Conservation (phyloP, 1,284 basidiomycete species). For the Irpex lacteus region DNA sequence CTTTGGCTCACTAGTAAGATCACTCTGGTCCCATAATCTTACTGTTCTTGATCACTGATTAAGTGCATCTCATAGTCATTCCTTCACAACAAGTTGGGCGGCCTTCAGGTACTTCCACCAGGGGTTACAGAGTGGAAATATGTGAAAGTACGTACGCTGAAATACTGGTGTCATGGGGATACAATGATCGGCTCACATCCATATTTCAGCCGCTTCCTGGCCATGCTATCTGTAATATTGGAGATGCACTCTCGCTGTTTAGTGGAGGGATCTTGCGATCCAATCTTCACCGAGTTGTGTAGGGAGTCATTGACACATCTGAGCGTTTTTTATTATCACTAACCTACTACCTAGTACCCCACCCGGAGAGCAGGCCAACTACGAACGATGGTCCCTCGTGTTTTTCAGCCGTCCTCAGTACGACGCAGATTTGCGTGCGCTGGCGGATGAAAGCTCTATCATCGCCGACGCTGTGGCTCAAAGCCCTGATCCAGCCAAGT, state of each 20-base stretch:
- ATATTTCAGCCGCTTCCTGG: slow-evolving; percentile 29
- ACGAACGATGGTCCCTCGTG: slow-evolving; percentile 33
- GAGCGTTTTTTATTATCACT: neutral
- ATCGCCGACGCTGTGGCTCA: slow-evolving; percentile 25
- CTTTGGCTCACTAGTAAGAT: slow-evolving; percentile 32
- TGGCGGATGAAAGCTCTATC: slow-evolving; percentile 21
- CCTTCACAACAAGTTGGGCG: slow-evolving; percentile 69
- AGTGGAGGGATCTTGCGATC: slow-evolving; percentile 38
- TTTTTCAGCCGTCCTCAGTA: slow-evolving; percentile 36
- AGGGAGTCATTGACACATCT: slow-evolving; percentile 7
- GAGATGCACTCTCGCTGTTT: slow-evolving; percentile 41
- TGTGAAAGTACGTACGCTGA: slow-evolving; percentile 43
- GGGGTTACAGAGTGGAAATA: slow-evolving; percentile 68
- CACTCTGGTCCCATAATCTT: neutral
- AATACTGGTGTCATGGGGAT: neutral
- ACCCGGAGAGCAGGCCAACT: slow-evolving; percentile 27
- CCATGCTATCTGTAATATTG: slow-evolving; percentile 38
- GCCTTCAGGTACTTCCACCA: slow-evolving; percentile 67
- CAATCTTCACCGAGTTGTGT: slow-evolving; percentile 37
- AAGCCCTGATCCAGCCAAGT: slow-evolving; percentile 18
- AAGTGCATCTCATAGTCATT: slow-evolving; percentile 38
- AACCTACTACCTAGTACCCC: slow-evolving; percentile 22
- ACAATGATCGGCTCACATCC: neutral
- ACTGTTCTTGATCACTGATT: too few relatives aligned
- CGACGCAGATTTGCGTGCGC: slow-evolving; percentile 21